Conservation (phyloP, 106 monocot species). For the Narthecium ossifragum region DNA sequence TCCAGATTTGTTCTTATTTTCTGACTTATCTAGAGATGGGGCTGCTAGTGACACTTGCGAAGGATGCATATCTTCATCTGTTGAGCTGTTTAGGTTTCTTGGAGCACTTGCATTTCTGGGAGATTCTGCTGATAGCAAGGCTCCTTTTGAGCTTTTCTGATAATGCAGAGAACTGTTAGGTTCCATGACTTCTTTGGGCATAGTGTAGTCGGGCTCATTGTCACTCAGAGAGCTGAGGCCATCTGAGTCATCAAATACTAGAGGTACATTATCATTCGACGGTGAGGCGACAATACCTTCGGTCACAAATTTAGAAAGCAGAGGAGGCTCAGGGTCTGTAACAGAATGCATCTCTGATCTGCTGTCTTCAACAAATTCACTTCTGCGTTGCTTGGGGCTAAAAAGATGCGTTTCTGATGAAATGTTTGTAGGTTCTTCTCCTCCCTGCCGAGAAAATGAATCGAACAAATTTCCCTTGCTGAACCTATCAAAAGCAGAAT, state of each 20-base stretch:
- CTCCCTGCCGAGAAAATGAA: conserved; percentile 10
- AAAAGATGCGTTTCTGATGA: not conserved
- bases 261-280: not conserved
- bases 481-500: not conserved
- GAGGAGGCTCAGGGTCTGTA: not conserved
- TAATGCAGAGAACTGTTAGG: not conserved
- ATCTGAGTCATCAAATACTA: not conserved
- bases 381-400: conserved; percentile 11
- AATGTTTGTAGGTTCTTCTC: conserved; percentile 4
- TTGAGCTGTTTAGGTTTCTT: not conserved
- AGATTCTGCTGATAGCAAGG: not conserved
- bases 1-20: not conserved
- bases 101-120: conserved; percentile 4
- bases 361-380: not conserved
- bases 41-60: conserved; percentile 10
- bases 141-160: not conserved
- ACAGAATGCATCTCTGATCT: conserved; percentile 7
- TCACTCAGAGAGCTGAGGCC: not conserved
- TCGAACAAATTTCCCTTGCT: conserved; percentile 17
- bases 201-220: not conserved
- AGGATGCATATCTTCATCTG: not conserved
- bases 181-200: not conserved
- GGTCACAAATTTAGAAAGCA: not conserved
- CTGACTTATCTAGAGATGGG: not conserved
- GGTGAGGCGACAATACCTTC: not conserved